A percentile compares a stretch with the other conserved stretches of the same genome.
These are phyloP conservation scores for Sphaerulina populicola DNA, from an alignment of 2,329 filamentous ascomycete genomes.

Conservation along the genomic window DNA sequence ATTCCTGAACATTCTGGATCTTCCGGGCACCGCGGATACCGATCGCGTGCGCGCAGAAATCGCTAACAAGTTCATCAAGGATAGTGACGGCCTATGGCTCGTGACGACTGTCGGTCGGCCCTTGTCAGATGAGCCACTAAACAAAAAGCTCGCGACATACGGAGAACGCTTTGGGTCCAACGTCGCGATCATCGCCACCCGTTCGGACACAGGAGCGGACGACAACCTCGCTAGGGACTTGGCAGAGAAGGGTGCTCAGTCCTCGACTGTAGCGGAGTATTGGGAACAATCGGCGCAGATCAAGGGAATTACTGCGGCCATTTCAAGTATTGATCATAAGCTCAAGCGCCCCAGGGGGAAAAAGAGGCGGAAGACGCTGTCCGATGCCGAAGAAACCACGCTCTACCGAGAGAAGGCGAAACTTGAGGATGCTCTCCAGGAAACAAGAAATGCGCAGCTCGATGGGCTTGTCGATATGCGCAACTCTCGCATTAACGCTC, in stretches of 20 bases:
- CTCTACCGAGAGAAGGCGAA: background rate
- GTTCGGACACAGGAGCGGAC: constrained; percentile 19
- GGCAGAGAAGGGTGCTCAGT: constrained; percentile 1
- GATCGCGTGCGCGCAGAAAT: constrained; percentile 18
- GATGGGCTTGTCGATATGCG: constrained; percentile 16
- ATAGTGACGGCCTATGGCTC: constrained; percentile 23
- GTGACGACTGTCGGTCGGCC: constrained; percentile 18
- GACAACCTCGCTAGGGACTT: constrained; percentile 6
- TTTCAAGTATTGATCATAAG: background rate
- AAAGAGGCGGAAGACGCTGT: constrained; percentile 9
- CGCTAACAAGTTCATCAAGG: constrained; percentile 16
- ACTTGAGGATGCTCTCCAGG: background rate
- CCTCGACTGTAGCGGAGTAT: constrained; percentile 5
- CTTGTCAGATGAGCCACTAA: constrained; percentile 14
- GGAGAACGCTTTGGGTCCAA: constrained; percentile 18
- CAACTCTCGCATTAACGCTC: constrained; percentile 11
- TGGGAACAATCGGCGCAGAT: constrained; percentile 4
- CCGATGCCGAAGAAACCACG: background rate
- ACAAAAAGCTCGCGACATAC: constrained; percentile 17
- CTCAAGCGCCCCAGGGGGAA: constrained; percentile 2
- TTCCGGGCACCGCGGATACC: constrained; percentile 25
- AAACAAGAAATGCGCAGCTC: constrained; percentile 27
- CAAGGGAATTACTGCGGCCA: constrained; percentile 1
- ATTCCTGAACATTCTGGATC: constrained; percentile 21
- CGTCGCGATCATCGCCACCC: constrained; percentile 21